Conservation (phyloP, 1,284 basidiomycete genomes). For the Schizopora paradoxa region DNA sequence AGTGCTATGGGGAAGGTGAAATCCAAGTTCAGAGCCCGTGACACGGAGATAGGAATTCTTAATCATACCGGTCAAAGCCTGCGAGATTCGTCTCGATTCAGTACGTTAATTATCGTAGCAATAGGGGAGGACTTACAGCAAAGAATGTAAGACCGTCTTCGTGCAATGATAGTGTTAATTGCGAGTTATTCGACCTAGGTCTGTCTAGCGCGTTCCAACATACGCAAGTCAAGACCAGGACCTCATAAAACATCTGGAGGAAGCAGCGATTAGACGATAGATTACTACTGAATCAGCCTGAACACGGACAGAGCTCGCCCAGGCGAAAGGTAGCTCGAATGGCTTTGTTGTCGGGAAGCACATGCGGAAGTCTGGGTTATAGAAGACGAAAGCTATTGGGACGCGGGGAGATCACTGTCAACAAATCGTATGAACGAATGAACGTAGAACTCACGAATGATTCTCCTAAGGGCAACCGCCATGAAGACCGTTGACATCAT, state of each 20-base stretch:
- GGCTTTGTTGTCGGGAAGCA: slow-evolving; percentile 3
- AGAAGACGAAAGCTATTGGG: slow-evolving; percentile 11
- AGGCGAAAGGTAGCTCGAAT: slow-evolving; percentile 5
- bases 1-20: slow-evolving; percentile 6
- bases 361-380: slow-evolving; percentile 1
- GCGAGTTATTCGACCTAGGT: slow-evolving; percentile 15
- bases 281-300: background rate
- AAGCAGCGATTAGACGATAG: background rate
- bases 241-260: slow-evolving; percentile 20
- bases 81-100: too few species aligned
- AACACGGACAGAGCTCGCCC: slow-evolving; percentile 14
- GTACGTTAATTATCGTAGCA: too few species aligned
- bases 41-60: too few species aligned
- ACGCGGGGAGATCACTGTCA: too few species aligned
- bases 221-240: slow-evolving; percentile 17
- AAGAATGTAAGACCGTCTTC: slow-evolving; percentile 22
- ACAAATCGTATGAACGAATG: background rate
- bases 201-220: slow-evolving; percentile 19
- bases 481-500: slow-evolving; percentile 3
- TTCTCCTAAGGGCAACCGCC: slow-evolving; percentile 1
- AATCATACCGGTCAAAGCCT: too few species aligned
- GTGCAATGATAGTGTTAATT: slow-evolving; percentile 13
- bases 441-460: slow-evolving; percentile 1
- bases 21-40: too few species aligned
- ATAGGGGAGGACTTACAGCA: slow-evolving; percentile 15